Evolutionary conservation across 163 green algal genomes (phyloP).

Genomic region (Chlamydomonas reinhardtii): DNA sequence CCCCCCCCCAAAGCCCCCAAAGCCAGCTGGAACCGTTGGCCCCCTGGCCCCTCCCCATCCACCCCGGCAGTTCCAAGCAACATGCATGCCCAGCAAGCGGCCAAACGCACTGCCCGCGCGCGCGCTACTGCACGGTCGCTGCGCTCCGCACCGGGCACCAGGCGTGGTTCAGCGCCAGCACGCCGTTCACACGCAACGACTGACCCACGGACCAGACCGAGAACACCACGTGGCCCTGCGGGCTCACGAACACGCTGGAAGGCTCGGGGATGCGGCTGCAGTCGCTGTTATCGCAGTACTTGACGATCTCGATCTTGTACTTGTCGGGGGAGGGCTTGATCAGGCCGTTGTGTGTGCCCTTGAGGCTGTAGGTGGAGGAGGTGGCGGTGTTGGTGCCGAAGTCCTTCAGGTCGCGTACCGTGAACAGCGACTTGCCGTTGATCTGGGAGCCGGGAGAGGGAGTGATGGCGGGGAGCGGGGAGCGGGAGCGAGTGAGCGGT

Average conservation of each 20-base stretch:
- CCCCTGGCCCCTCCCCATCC: too few relatives aligned
- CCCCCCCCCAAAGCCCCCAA: too few relatives aligned
- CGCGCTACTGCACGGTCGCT: not conserved
- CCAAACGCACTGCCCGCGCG: too few relatives aligned
- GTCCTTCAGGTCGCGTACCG: slow-evolving; percentile 33
- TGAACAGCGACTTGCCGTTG: not conserved
- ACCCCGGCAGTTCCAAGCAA: too few relatives aligned
- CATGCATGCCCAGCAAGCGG: too few relatives aligned
- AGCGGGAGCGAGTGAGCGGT: too few relatives aligned
- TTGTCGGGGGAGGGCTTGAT: not conserved
- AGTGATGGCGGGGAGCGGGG: too few relatives aligned
- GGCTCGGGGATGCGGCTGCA: not conserved
- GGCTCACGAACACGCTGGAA: not conserved
- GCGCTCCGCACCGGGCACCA: slow-evolving; percentile 35
- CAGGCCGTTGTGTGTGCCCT: not conserved
- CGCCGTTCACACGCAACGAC: not conserved
- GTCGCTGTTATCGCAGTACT: not conserved
- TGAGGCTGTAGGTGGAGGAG: slow-evolving; percentile 19
- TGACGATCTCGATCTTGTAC: slow-evolving; percentile 23
- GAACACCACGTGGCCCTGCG: not conserved
- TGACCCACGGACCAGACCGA: slow-evolving; percentile 9
- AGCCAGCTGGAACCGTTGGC: too few relatives aligned
- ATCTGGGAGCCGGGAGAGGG: not conserved
- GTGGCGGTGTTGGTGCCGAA: not conserved
- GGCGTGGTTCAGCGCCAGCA: slow-evolving; percentile 1